These are phyloP conservation scores for Monoraphidium neglectum DNA, from an alignment of 139 green algal species.

Conservation along the genomic window DNA sequence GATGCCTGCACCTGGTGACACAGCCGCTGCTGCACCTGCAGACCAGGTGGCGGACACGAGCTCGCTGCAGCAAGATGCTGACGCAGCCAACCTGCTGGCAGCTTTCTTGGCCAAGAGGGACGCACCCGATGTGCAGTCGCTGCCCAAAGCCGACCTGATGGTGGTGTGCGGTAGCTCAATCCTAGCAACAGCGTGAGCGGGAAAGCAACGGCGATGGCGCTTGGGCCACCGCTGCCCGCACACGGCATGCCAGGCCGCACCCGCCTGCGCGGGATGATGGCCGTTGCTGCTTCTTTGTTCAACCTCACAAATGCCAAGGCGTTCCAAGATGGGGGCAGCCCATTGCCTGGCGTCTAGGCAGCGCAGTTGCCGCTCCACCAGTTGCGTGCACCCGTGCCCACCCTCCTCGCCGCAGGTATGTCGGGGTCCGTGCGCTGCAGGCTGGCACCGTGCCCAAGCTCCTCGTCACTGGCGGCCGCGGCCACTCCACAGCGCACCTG, in stretches of 20 bases:
- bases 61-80: neutral
- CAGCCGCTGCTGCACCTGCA: too few species aligned
- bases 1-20: too few species aligned
- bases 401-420: constrained; percentile 1
- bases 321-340: neutral
- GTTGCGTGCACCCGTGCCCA: neutral
- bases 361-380: neutral
- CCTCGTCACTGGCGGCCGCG: constrained; percentile 8
- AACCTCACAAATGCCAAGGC: too few species aligned
- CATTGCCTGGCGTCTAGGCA: neutral
- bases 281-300: too few species aligned
- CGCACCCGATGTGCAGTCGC: neutral
- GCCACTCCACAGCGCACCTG: constrained; percentile 18
- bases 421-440: constrained; percentile 9
- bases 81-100: constrained; percentile 5
- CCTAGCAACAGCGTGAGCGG: constrained; percentile 13
- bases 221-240: too few species aligned
- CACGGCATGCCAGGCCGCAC: too few species aligned
- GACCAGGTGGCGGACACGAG: too few species aligned
- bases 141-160: constrained; percentile 1
- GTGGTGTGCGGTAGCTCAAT: constrained; percentile 24
- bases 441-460: neutral
- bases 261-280: too few species aligned
- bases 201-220: too few species aligned
- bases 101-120: constrained; percentile 1